phyloP scores from a whole-genome alignment of 148 eudicot genomes.

The Fagopyrum esculentum region DNA sequence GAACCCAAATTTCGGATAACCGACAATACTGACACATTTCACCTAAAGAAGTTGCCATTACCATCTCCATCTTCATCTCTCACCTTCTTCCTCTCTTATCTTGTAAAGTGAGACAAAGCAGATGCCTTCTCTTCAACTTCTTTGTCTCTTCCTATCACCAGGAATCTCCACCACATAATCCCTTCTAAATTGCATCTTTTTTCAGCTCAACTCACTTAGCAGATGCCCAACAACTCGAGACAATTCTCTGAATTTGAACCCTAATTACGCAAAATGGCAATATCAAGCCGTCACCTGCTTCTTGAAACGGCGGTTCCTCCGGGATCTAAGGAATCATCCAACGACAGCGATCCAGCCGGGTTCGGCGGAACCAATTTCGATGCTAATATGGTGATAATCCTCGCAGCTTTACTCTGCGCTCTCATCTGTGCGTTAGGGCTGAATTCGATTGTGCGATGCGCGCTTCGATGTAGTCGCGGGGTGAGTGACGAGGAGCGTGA shows the following conservation, averaged over 20 bases:
- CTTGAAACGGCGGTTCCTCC: background rate
- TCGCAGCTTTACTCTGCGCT: constrained; percentile 46
- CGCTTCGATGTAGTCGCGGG: constrained; percentile 24
- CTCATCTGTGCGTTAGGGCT: constrained; percentile 42
- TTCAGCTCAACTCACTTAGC: no score
- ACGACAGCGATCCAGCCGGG: background rate
- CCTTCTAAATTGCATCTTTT: background rate
- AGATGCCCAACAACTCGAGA: background rate
- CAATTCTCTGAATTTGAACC: background rate
- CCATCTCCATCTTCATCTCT: constrained; percentile 4
- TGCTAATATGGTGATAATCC: constrained; percentile 43
- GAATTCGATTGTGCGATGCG: constrained; percentile 39
- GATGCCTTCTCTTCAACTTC: background rate
- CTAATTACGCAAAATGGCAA: background rate
- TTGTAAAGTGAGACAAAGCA: background rate
- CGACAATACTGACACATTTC: constrained; percentile 5
- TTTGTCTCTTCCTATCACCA: background rate
- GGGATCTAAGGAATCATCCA: background rate
- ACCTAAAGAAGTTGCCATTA: background rate
- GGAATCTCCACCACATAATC: constrained; percentile 9
- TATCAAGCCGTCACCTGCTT: background rate
- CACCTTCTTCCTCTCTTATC: background rate
- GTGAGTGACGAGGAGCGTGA: constrained; percentile 18
- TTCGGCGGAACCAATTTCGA: constrained; percentile 29
- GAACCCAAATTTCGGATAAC: background rate